Conservation (phyloP, 306 rosid species). For the Rosa persica region DNA sequence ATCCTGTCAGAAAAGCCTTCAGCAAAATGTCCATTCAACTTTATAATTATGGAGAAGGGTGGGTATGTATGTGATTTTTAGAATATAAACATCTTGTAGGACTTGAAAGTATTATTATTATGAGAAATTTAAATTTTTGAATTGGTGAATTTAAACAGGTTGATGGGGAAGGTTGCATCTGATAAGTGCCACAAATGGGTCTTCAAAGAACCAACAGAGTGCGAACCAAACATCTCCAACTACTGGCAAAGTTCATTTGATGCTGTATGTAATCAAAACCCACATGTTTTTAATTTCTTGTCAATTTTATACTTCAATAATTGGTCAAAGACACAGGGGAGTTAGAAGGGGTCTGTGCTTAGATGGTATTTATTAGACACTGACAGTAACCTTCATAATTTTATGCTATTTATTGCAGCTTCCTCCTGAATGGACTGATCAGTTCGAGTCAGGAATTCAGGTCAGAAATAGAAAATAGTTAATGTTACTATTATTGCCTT, state of each 20-base stretch:
- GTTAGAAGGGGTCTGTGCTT: constrained; percentile 16
- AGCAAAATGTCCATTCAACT: constrained; percentile 99
- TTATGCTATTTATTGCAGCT: constrained; percentile 76
- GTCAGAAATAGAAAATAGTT: constrained; percentile 47
- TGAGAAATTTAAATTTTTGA: not conserved
- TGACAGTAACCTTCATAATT: constrained; percentile 37
- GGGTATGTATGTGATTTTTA: constrained; percentile 93
- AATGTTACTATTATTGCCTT: constrained; percentile 5
- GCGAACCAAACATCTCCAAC: constrained; percentile 94
- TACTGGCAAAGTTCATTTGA: constrained; percentile 99
- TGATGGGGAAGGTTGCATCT: constrained; percentile 99
- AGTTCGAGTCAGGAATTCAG: constrained; percentile 99
- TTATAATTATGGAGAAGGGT: constrained; percentile 99
- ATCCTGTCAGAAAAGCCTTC: constrained; percentile 90
- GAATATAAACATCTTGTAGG: constrained; percentile 7
- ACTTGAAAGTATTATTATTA: not conserved
- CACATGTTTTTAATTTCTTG: not conserved
- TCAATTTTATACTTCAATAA: not conserved
- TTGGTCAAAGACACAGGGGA: constrained; percentile 4
- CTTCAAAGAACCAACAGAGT: constrained; percentile 96
- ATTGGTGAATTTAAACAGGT: constrained; percentile 42
- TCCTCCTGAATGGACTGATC: constrained; percentile 98
- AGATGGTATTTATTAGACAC: constrained; percentile 26
- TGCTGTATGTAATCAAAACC: constrained; percentile 61
- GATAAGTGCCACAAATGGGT: constrained; percentile 99